Conservation (phyloP, 306 rosid genomes). For the Leucaena leucocephala region DNA sequence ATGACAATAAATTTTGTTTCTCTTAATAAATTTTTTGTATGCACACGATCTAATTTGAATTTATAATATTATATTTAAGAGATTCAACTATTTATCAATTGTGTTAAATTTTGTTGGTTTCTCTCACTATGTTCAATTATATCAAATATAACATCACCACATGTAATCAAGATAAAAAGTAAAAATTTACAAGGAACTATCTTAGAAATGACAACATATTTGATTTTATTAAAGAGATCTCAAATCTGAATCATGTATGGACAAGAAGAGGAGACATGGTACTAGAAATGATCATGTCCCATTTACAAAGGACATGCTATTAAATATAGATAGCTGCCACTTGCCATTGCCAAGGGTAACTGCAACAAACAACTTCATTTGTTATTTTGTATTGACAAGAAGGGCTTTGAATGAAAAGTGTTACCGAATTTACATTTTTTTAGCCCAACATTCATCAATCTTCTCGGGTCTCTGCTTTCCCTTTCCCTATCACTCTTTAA, state of each 20-base stretch:
- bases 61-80: too few species aligned
- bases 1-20: too few species aligned
- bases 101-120: too few species aligned
- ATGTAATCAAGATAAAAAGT: not conserved
- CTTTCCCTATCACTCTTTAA: not conserved
- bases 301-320: slow-evolving; percentile 1
- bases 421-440: not conserved
- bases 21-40: too few species aligned
- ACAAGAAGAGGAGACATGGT: not conserved
- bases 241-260: not conserved
- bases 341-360: not conserved
- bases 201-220: too few species aligned
- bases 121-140: not conserved
- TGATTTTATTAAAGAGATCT: not conserved
- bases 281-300: slow-evolving; percentile 9
- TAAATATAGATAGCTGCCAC: not conserved
- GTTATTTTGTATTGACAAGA: not conserved
- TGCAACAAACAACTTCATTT: not conserved
- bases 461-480: not conserved
- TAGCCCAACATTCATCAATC: not conserved
- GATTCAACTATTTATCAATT: too few species aligned
- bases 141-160: not conserved
- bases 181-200: too few species aligned
- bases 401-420: not conserved
- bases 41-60: too few species aligned